phyloP scores from a whole-genome alignment of 164 flowering plant genomes.

The Buxus sempervirens region DNA sequence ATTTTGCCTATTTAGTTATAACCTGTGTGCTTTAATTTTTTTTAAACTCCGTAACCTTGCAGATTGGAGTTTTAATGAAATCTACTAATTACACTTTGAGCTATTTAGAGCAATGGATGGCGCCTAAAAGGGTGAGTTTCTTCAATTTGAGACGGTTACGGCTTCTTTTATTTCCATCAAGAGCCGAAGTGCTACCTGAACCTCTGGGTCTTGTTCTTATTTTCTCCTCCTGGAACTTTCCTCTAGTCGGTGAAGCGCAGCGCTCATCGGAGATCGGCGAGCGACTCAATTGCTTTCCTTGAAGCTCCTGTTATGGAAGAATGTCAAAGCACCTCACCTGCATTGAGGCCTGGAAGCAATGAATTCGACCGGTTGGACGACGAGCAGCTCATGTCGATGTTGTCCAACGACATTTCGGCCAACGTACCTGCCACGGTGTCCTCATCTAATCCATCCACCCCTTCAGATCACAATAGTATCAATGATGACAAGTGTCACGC shows the following conservation, averaged over 20 bases:
- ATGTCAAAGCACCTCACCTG: constrained; percentile 23
- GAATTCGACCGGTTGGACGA: constrained; percentile 68
- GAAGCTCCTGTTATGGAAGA: constrained; percentile 48
- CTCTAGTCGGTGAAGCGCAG: constrained; percentile 57
- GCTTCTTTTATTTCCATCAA: constrained; percentile 57
- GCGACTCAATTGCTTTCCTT: constrained; percentile 75
- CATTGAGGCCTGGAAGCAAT: constrained; percentile 7
- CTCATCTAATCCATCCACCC: constrained; percentile 52
- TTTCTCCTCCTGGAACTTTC: constrained; percentile 71
- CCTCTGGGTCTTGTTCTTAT: constrained; percentile 82
- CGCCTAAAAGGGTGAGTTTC: constrained; percentile 52
- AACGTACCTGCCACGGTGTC: constrained; percentile 32
- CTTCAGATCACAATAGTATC: constrained; percentile 63
- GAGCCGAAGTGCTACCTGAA: constrained; percentile 62
- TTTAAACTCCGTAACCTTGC: not conserved
- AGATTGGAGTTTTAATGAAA: constrained; percentile 63
- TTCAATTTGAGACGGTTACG: constrained; percentile 26
- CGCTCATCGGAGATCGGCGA: constrained; percentile 57
- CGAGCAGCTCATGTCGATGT: constrained; percentile 77
- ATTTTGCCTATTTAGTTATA: too few relatives aligned
- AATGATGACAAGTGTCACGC: too few relatives aligned
- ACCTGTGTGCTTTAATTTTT: too few relatives aligned
- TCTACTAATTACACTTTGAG: constrained; percentile 35
- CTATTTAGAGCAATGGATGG: constrained; percentile 56
- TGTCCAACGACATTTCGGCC: constrained; percentile 42